A percentile compares a stretch with the other conserved stretches of the same genome.
Evolutionary conservation across 495 filamentous ascomycete genomes (phyloP).

Genomic region (Aspergillus homomorphus): DNA sequence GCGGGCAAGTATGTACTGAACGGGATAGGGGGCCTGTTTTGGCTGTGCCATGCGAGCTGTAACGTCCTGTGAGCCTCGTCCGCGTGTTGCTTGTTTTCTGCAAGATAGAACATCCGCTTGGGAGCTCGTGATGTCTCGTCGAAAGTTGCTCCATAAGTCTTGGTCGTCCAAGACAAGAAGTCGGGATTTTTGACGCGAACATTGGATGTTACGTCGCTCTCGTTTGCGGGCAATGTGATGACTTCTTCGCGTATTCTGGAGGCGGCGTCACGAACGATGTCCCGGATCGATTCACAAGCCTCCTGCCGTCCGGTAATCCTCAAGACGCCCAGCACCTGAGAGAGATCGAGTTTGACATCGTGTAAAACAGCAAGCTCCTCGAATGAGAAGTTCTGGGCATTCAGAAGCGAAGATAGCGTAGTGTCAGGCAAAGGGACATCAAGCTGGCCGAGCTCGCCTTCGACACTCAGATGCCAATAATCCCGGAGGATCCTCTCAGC

Average conservation of each 20-base stretch:
- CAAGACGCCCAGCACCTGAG: conserved; percentile 32
- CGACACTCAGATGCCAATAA: conserved; percentile 41
- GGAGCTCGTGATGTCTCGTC: conserved; percentile 17
- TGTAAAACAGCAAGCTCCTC: conserved; percentile 42
- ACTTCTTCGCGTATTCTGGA: conserved; percentile 32
- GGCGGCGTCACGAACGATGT: conserved; percentile 40
- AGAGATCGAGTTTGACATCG: conserved; percentile 41
- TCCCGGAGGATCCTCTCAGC: conserved; percentile 41
- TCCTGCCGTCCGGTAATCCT: conserved; percentile 39
- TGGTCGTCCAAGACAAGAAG: conserved; percentile 36
- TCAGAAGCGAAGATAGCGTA: conserved; percentile 27
- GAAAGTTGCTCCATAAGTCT: conserved; percentile 31
- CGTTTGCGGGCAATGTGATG: conserved; percentile 16
- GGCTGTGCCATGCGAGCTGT: conserved; percentile 30
- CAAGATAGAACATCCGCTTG: conserved; percentile 32
- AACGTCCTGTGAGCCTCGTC: conserved; percentile 37
- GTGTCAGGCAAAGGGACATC: conserved; percentile 34
- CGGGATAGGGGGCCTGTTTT: conserved; percentile 17
- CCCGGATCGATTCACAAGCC: conserved; percentile 37
- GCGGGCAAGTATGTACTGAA: conserved; percentile 41
- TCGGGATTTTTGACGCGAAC: conserved; percentile 17
- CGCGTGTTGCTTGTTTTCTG: conserved; percentile 31
- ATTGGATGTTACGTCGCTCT: conserved; percentile 8
- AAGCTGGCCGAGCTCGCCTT: conserved; percentile 40
- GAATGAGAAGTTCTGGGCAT: conserved; percentile 39